phyloP scores from a whole-genome alignment of 306 rosid species.

The Pachyrhizus erosus region DNA sequence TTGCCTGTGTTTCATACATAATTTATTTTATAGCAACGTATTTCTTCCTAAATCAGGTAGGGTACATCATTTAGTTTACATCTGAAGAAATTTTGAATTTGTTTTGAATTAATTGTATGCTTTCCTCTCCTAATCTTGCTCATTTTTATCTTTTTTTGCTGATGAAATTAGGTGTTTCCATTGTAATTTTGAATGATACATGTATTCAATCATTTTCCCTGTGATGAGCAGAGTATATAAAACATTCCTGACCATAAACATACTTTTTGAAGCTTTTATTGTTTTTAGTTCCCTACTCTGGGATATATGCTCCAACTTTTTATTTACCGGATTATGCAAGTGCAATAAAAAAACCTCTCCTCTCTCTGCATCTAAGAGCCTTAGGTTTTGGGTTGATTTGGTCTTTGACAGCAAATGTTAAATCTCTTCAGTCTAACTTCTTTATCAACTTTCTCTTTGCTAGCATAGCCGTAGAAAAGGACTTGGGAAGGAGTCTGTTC shows the following conservation, averaged over 20 bases:
- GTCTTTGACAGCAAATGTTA: slow-evolving; percentile 12
- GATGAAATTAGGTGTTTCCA: not conserved
- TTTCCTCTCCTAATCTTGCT: not conserved
- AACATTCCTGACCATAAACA: slow-evolving; percentile 5
- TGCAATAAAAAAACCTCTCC: not conserved
- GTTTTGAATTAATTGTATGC: not conserved
- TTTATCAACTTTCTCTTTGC: slow-evolving; percentile 52
- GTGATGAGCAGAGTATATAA: slow-evolving; percentile 14
- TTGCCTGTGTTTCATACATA: not conserved
- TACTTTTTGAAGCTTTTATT: slow-evolving; percentile 2
- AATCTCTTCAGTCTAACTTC: slow-evolving; percentile 36
- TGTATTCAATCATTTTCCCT: slow-evolving; percentile 19
- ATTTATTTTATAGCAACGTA: slow-evolving; percentile 1
- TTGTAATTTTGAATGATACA: not conserved
- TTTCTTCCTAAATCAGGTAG: not conserved
- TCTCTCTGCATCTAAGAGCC: not conserved
- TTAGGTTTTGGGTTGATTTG: slow-evolving; percentile 27
- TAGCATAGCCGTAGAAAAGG: slow-evolving; percentile 89
- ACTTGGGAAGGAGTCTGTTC: slow-evolving; percentile 77
- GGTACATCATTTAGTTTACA: slow-evolving; percentile 4
- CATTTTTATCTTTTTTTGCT: not conserved
- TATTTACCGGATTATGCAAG: not conserved
- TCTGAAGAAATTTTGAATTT: not conserved
- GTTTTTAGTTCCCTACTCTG: slow-evolving; percentile 9
- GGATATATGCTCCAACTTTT: slow-evolving; percentile 17